Evolutionary conservation across 2,329 filamentous ascomycete genomes (phyloP), one percentile per base, ranked within the genome.

Genomic region (Diplodia mutila): DNA sequence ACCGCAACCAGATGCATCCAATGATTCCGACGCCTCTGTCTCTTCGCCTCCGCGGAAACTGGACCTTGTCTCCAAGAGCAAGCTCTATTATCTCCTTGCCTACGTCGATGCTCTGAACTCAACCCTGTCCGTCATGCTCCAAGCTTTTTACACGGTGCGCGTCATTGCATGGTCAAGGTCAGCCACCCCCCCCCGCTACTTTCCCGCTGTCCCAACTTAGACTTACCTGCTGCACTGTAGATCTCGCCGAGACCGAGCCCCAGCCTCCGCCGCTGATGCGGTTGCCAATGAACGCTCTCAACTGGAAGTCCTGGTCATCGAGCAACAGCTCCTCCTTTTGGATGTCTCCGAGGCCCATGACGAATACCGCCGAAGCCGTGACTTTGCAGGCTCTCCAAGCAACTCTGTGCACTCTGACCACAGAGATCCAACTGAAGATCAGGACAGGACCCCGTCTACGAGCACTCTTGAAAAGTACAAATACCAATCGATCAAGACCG

Each of bases 111-210:
- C 75, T 2, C 61, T 80, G 52, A 74, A 72, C 29, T 71, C 75
- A 23, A 80, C 78, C 12, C 65, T 80, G 3, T 75, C 76, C 25
- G 77, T 80, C n/a, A 72, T 80, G 66, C 69, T 78, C 7, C 79
- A 80, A 52, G 76, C 76, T 11, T 68, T 80, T 18, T 75, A 79
- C 57, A 76, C 77, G 27, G 78, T 76, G 14, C 77, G 79, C 66
- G 76, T 75, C 42, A 76, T 79, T 23, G 75, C 75, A 65, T 79
- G 77, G 76, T 74, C 78, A 49, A 77, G 73, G 78, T 80, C 73
- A 71, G 76, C 66, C 37, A 25, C n/a, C 54, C 16, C 54, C 16
- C 14, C 29, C n/a, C 23, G 4, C 21, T 23, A 4, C 34, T 48
- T 21, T 25, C 12, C 14, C 37, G n/a, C 59, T 29, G 25, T 34